phyloP scores from a whole-genome alignment of 2,329 filamentous ascomycete genomes.

The Sarocladium oryzae region DNA sequence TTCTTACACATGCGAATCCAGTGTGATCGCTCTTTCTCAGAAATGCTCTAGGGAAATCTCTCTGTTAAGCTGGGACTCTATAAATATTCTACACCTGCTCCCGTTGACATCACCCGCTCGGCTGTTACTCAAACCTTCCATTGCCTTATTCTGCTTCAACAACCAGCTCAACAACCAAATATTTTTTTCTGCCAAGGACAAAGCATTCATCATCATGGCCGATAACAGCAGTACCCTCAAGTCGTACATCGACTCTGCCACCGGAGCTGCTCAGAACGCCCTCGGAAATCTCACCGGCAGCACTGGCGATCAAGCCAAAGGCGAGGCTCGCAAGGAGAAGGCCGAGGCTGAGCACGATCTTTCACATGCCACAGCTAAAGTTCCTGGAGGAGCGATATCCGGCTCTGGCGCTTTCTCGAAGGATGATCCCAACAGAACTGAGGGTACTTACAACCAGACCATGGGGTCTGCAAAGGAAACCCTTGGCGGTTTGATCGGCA shows the following conservation, averaged over 20 bases:
- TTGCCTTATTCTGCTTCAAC: background rate
- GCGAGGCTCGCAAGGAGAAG: slow-evolving; percentile 57
- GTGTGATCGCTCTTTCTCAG: background rate
- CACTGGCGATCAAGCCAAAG: slow-evolving; percentile 58
- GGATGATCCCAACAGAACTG: slow-evolving; percentile 65
- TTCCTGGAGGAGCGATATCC: slow-evolving; percentile 66
- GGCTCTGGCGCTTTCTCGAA: slow-evolving; percentile 62
- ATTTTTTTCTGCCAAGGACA: too few relatives aligned
- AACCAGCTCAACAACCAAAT: background rate
- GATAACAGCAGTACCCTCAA: slow-evolving; percentile 62
- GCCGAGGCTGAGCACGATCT: slow-evolving; percentile 62
- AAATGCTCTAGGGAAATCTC: background rate
- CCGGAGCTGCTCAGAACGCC: slow-evolving; percentile 65
- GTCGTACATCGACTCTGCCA: slow-evolving; percentile 67
- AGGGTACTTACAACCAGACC: slow-evolving; percentile 82
- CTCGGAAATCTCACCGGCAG: slow-evolving; percentile 69
- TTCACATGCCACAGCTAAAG: slow-evolving; percentile 67
- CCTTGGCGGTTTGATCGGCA: slow-evolving; percentile 68
- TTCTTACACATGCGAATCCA: background rate
- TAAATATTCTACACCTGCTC: too few relatives aligned
- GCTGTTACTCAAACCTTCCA: too few relatives aligned
- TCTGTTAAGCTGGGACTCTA: too few relatives aligned
- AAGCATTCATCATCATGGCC: slow-evolving; percentile 22
- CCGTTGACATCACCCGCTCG: too few relatives aligned
- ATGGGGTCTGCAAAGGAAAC: slow-evolving; percentile 80